Base-by-base conservation (phyloP, 768 basidiomycete species). In the Mycena leptocephala region DNA sequence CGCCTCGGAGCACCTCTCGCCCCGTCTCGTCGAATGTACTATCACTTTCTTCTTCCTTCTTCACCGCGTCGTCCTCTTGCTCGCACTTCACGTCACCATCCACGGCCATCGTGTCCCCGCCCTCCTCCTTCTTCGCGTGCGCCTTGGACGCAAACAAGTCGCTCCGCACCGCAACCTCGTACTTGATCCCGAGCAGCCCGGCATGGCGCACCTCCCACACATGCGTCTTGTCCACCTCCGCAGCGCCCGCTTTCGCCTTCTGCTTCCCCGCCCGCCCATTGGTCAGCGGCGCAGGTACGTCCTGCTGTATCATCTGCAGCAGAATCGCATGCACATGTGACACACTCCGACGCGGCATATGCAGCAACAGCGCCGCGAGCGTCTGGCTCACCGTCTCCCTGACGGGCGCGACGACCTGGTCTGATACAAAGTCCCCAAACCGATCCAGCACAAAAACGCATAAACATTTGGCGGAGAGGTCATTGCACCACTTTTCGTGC, bases 191-290 rank as follows among this genome's bases (percentile, higher is more conserved):
- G 11, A 99, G 90, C 74, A 99, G 86, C 33, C 98, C 98, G n/a
- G 98, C 97, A 87, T 99, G 98, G 69, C 98, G 91, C 63, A 99
- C 95, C 85, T 99, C 96, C 98, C 98, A 99, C 9, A 97, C 91
- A 84, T 97, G 96, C 68, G 85, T 86, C 79, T 87, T 83, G 74
- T 91, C 87, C 77, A 83, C 72, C 30, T 87, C 86, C 35, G 76
- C 75, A 22, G 28, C 35, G 22, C 8, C 55, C 20, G 59, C 37
- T 37, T 70, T 64, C 11, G 1, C 48, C 39, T 68, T 62, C 30
- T 20, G 28, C 35, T 37, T 62, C 59, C 59, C 48, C 48, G 35
- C 35, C n/a, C 33, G 85, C 16, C 80, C 78, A 41, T 81, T 75
- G 62, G 82, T 85, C 43, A 48, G n/a, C 63, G 70, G 74, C 24